phyloP scores from a whole-genome alignment of 495 filamentous ascomycete species.

The Hypoxylon fragiforme region DNA sequence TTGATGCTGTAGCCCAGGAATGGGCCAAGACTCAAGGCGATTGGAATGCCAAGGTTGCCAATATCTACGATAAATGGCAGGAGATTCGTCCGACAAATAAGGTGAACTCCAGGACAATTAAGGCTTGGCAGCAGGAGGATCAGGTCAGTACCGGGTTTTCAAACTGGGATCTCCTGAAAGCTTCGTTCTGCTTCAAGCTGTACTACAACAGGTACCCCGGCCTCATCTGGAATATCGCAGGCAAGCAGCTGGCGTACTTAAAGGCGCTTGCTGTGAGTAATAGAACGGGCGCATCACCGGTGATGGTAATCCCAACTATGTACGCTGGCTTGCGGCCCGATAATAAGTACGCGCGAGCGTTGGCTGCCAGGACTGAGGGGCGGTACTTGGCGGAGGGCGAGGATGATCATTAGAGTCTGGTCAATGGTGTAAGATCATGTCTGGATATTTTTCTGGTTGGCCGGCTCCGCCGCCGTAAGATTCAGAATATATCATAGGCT shows the following conservation, averaged over 20 bases:
- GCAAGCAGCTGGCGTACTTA: slow-evolving; percentile 62
- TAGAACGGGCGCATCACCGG: slow-evolving; percentile 20
- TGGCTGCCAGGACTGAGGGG: slow-evolving; percentile 20
- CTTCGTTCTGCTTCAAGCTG: slow-evolving; percentile 60
- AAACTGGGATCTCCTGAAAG: slow-evolving; percentile 62
- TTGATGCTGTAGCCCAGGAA: slow-evolving; percentile 34
- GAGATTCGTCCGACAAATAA: slow-evolving; percentile 44
- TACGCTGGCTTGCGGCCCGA: slow-evolving; percentile 50
- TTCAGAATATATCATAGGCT: too few species aligned
- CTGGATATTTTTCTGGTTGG: too few species aligned
- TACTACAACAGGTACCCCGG: slow-evolving; percentile 39
- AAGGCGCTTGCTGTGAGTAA: slow-evolving; percentile 52
- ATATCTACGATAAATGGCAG: slow-evolving; percentile 49
- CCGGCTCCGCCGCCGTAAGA: too few species aligned
- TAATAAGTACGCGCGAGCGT: slow-evolving; percentile 32
- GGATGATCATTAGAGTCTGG: too few species aligned
- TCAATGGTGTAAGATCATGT: too few species aligned
- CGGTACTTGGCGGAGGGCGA: slow-evolving; percentile 12
- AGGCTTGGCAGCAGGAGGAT: slow-evolving; percentile 50
- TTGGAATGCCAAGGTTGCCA: slow-evolving; percentile 46
- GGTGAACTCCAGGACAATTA: slow-evolving; percentile 36
- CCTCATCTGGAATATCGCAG: slow-evolving; percentile 68
- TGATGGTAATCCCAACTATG: slow-evolving; percentile 47
- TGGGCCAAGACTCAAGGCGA: slow-evolving; percentile 42
- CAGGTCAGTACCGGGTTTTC: slow-evolving; percentile 48